Evolutionary conservation across 1,139 yeast species (phyloP), one percentile per base, ranked within the genome.

Genomic region (Meyerozyma sp.): DNA sequence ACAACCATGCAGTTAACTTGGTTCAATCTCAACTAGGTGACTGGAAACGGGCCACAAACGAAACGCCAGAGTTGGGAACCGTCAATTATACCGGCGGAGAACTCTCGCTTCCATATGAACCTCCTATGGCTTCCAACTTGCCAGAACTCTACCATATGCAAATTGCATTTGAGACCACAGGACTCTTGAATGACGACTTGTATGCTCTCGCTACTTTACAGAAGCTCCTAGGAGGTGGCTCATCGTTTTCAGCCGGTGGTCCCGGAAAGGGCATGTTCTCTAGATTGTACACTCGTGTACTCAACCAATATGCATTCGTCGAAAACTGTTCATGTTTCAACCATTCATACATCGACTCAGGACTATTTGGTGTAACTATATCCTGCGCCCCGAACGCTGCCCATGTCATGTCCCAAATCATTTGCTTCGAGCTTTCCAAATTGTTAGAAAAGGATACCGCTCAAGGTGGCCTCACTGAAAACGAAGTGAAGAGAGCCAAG

Each of bases 211-310:
- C 98, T 1, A 84, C 93, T 1, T 75, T 93, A 45, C 98, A 93
- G 59, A 90, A 93, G 48, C 71, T 93, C 27, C 70, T 93, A n/a
- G 98, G 98, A 36, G 98, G 98, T 32, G 98, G 98, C 42, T 95
- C 97, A 7, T 90, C 98, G 1, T 93, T 93, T 59, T 84, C 95
- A 21, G 98, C 99, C 9, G 99, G 99, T 51, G 99, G 99, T 0
- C 99, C 99, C n/a, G 99, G 99, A 44, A 93, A 93, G 65, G 99
- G 99, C 5, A 91, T 93, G 98, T 94, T 90, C 62, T 88, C 97
- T 2, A 76, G 98, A 47, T 78, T 94, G 27, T 93, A 90, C 68
- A 89, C 96, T 0, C 80, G 91, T 54, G 96, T 93, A 2, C 73
- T 93, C 58, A 93, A 93, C 66, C 93, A 86, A 61, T 88, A 86